These are phyloP conservation scores for Yamadazyma sp. DNA, from an alignment of 805 yeast species.

Conservation along the genomic window DNA sequence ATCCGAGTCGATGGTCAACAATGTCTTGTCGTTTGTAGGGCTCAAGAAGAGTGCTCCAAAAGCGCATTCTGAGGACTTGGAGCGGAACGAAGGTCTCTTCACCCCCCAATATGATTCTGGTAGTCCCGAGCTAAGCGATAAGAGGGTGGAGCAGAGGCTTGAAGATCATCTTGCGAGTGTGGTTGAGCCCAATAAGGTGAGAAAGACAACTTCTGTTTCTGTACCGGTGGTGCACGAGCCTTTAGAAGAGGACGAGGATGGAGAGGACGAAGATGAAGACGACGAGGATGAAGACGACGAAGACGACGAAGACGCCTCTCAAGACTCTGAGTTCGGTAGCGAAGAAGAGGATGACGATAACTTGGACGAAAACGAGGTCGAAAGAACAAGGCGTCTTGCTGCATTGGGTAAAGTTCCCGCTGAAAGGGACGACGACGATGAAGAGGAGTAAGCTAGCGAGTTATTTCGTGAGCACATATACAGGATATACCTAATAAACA, in stretches of 20 bases:
- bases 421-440: slow-evolving; percentile 46
- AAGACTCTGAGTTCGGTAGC: slow-evolving; percentile 19
- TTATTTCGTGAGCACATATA: not conserved
- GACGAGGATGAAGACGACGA: slow-evolving; percentile 13
- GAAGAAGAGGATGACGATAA: slow-evolving; percentile 25
- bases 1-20: slow-evolving; percentile 41
- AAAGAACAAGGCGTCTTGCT: slow-evolving; percentile 59
- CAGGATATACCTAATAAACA: not conserved
- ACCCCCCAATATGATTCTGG: slow-evolving; percentile 17
- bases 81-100: slow-evolving; percentile 9
- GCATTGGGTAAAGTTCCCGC: slow-evolving; percentile 49
- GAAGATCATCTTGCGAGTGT: slow-evolving; percentile 7
- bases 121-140: slow-evolving; percentile 8
- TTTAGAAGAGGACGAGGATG: slow-evolving; percentile 7
- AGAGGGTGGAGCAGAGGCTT: slow-evolving; percentile 7
- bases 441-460: slow-evolving; percentile 49
- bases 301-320: slow-evolving; percentile 16
- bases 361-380: slow-evolving; percentile 61
- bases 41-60: slow-evolving; percentile 26
- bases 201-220: slow-evolving; percentile 10
- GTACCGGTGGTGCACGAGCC: slow-evolving; percentile 10
- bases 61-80: slow-evolving; percentile 4
- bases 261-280: slow-evolving; percentile 6
- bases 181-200: slow-evolving; percentile 2
- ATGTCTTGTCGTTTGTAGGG: slow-evolving; percentile 58